These are phyloP conservation scores for Calonectria naviculata DNA, from an alignment of 2,329 filamentous ascomycete genomes.

Conservation along the genomic window DNA sequence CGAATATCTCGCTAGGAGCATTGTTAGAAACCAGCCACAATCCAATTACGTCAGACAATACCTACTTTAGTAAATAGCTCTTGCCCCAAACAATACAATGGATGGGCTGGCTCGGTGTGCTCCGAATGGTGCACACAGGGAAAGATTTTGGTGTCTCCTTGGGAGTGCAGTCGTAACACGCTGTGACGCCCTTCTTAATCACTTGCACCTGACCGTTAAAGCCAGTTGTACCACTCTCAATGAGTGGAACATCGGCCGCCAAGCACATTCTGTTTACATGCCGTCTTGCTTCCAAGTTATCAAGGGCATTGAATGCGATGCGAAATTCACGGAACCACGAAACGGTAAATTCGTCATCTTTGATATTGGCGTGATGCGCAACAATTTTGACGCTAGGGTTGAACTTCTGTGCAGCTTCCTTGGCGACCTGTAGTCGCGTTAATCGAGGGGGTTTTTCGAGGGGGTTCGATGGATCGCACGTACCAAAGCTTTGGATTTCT, in stretches of 20 bases:
- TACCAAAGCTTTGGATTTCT: conserved; percentile 94
- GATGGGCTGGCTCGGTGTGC: conserved; percentile 94
- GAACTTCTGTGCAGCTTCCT: conserved; percentile 90
- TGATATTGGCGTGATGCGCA: conserved; percentile 95
- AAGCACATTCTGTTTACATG: conserved; percentile 99
- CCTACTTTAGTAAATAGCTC: conserved; percentile 86
- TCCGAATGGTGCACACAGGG: conserved; percentile 96
- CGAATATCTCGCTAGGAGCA: conserved; percentile 78
- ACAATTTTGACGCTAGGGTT: conserved; percentile 89
- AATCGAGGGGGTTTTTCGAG: conserved; percentile 25
- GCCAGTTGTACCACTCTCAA: conserved; percentile 97
- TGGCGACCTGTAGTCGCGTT: conserved; percentile 75
- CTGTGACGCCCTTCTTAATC: conserved; percentile 90
- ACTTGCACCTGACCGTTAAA: conserved; percentile 99
- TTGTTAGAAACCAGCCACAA: conserved; percentile 1
- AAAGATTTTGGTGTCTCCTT: conserved; percentile 94
- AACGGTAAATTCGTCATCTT: conserved; percentile 86
- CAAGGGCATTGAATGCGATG: conserved; percentile 95
- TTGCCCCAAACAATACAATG: conserved; percentile 99
- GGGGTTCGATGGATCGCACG: conserved; percentile 42
- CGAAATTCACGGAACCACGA: conserved; percentile 87
- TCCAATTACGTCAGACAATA: conserved; percentile 33
- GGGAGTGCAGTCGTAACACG: conserved; percentile 94
- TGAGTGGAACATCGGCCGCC: conserved; percentile 87
- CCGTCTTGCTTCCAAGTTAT: conserved; percentile 92